phyloP scores from a whole-genome alignment of 495 filamentous ascomycete genomes.

The Penicillium simplicissimum region DNA sequence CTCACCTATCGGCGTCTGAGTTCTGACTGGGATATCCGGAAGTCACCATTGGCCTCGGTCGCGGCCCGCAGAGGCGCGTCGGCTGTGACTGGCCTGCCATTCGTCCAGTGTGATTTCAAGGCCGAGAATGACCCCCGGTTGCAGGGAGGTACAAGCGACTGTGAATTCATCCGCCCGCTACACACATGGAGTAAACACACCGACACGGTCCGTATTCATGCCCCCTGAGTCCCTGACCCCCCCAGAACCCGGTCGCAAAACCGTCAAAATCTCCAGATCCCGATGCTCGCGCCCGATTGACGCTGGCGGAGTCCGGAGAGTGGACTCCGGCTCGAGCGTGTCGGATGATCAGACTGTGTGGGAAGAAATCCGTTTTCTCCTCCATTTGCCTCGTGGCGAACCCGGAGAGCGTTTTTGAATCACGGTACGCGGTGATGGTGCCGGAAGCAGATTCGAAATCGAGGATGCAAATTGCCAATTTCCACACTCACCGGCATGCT shows the following conservation, averaged over 20 bases:
- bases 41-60: slow-evolving; percentile 1
- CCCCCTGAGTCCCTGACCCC: background rate
- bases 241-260: background rate
- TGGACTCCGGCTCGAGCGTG: slow-evolving; percentile 12
- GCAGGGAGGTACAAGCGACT: background rate
- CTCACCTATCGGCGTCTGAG: background rate
- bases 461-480: slow-evolving; percentile 11
- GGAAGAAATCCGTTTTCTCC: background rate
- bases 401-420: slow-evolving; percentile 1
- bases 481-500: slow-evolving; percentile 17
- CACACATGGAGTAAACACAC: background rate
- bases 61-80: slow-evolving; percentile 1
- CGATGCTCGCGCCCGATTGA: background rate
- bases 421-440: background rate
- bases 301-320: slow-evolving; percentile 9
- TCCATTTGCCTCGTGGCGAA: slow-evolving; percentile 8
- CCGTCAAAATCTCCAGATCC: background rate
- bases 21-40: background rate
- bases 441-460: background rate
- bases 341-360: background rate
- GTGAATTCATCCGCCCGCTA: background rate
- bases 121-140: background rate
- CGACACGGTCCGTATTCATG: background rate
- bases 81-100: background rate
- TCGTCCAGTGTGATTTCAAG: background rate